Base-by-base conservation (phyloP, 495 filamentous ascomycete genomes). In the Aspergillus sclerotiicarbonarius region DNA sequence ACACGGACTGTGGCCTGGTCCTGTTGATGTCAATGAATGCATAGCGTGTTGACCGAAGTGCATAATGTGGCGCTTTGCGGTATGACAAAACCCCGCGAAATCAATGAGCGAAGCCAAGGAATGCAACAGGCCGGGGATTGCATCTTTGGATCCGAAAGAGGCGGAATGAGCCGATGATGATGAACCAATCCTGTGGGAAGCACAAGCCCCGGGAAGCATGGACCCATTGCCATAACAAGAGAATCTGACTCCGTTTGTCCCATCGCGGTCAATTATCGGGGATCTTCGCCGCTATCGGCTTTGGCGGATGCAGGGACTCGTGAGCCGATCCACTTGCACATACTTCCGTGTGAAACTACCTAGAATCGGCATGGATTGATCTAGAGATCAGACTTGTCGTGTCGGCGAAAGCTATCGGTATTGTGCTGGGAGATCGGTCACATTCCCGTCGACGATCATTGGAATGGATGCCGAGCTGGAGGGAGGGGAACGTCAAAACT, bases 201-300 rank as follows among this genome's bases (percentile, higher is more conserved):
- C 5, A n/a, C 13, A 15, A 18, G 47, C 6, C 8, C 31, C 12
- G 19, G 47, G 29, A 16, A 32, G 12, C 15, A 8, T 30, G 25
- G 47, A 50, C 0, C 0, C 16, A 15, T 8, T 16, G 13, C 25
- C 29, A 16, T 7, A 50, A 32, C 25, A 31, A 18, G 47, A 12
- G 16, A 32, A 50, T 32, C 5, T 50, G 47, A 25, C 47, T 31
- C n/a, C 29, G 5, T 32, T 16, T 33, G 13, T 25, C 47, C 18
- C 46, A 37, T 48, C 53, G 59, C 62, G 62, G 59, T 54, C 62
- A 57, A 62, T 59, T 65, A 65, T 62, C 62, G 62, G 62, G 30
- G 52, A 48, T 59, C 19, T 31, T 60, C 47, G 25, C 47, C 47
- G 32, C 47, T 50, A 50, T 29, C n/a, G 47, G 31, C 1, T 50